Evolutionary conservation across 177 flowering plant genomes (phyloP).

Genomic region (Telopea speciosissima): DNA sequence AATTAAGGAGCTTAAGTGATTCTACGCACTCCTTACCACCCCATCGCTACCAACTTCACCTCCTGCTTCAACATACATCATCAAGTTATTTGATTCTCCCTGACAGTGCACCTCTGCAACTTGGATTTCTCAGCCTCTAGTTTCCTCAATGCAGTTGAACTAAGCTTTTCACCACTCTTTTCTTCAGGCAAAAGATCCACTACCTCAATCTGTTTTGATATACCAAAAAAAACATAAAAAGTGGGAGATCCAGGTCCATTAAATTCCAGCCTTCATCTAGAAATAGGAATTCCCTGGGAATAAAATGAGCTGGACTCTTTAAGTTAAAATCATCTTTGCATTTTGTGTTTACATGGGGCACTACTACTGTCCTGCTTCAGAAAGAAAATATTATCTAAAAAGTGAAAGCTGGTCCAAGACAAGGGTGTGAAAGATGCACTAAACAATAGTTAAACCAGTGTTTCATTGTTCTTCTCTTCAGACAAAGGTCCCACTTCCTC

Average conservation of each 20-base stretch:
- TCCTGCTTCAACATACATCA: neutral
- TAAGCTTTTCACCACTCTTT: slow-evolving; percentile 49
- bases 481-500: too few relatives aligned
- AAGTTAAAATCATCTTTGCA: neutral
- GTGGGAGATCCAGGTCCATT: neutral
- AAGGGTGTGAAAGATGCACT: too few relatives aligned
- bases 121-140: slow-evolving; percentile 47
- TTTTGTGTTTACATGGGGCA: too few relatives aligned
- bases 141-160: slow-evolving; percentile 56
- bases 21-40: neutral
- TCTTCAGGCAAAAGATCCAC: slow-evolving; percentile 58
- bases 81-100: neutral
- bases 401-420: too few relatives aligned
- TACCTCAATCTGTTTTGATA: slow-evolving; percentile 56
- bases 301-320: neutral
- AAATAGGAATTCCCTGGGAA: neutral
- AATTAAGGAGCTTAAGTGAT: neutral
- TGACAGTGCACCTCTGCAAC: slow-evolving; percentile 6
- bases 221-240: neutral
- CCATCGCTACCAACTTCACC: neutral
- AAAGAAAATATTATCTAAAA: too few relatives aligned
- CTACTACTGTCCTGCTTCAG: too few relatives aligned
- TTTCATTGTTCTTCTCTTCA: neutral
- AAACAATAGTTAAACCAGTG: too few relatives aligned
- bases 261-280: neutral